These are phyloP conservation scores for Ustilago sp. DNA, from an alignment of 1,284 basidiomycete species.

Conservation along the genomic window DNA sequence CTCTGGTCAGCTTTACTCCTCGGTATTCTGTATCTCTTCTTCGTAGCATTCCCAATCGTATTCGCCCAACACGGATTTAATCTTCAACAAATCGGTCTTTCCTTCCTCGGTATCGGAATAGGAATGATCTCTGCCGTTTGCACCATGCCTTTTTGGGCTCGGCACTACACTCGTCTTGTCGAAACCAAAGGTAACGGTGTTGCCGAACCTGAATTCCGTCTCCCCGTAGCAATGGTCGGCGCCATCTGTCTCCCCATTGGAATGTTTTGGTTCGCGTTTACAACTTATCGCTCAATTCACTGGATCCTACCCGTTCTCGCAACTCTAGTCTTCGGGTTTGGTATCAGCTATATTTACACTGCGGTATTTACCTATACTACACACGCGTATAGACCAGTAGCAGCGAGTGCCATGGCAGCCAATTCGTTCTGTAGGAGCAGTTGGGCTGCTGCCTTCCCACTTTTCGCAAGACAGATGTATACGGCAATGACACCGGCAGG, in stretches of 20 bases:
- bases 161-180: slow-evolving; percentile 72
- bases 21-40: slow-evolving; percentile 54
- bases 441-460: slow-evolving; percentile 42
- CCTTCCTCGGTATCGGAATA: slow-evolving; percentile 51
- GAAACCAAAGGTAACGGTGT: slow-evolving; percentile 72
- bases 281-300: slow-evolving; percentile 46
- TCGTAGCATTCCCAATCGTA: slow-evolving; percentile 56
- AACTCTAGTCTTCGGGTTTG: slow-evolving; percentile 42
- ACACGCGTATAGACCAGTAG: slow-evolving; percentile 49
- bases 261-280: slow-evolving; percentile 60
- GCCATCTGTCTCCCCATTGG: slow-evolving; percentile 44
- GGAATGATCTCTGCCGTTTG: slow-evolving; percentile 50
- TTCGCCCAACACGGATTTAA: slow-evolving; percentile 56
- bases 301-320: slow-evolving; percentile 59
- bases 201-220: slow-evolving; percentile 55
- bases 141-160: slow-evolving; percentile 71
- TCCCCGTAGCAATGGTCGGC: slow-evolving; percentile 53
- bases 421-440: slow-evolving; percentile 51
- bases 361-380: slow-evolving; percentile 50
- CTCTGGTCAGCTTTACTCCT: slow-evolving; percentile 46
- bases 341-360: slow-evolving; percentile 49
- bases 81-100: slow-evolving; percentile 45
- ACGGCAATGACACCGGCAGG: slow-evolving; percentile 27
- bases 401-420: slow-evolving; percentile 56
- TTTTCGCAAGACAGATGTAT: slow-evolving; percentile 56